These are phyloP conservation scores for Vitis amurensis DNA, from an alignment of 164 flowering plant genomes.

Conservation along the genomic window DNA sequence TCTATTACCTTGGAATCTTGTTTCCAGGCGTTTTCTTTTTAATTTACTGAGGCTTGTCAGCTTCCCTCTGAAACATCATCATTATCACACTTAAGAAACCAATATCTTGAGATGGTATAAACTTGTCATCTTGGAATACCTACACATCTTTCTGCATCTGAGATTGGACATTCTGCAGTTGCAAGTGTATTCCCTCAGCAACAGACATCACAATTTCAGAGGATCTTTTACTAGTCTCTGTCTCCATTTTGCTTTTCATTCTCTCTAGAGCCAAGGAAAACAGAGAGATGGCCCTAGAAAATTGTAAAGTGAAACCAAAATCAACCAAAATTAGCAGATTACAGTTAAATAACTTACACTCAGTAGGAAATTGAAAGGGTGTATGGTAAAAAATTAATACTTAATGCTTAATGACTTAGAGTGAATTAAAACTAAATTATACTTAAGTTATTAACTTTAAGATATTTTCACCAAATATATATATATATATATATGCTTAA, in stretches of 20 bases:
- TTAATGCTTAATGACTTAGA: too few relatives aligned
- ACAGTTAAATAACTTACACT: too few relatives aligned
- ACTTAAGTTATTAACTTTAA: too few relatives aligned
- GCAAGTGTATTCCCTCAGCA: constrained; percentile 48
- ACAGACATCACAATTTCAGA: constrained; percentile 64
- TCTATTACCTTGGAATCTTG: constrained; percentile 63
- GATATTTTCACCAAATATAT: too few relatives aligned
- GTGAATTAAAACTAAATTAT: too few relatives aligned
- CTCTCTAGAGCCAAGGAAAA: constrained; percentile 59
- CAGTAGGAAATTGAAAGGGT: neutral
- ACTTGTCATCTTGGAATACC: constrained; percentile 23
- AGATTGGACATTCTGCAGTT: constrained; percentile 56
- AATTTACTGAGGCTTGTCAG: constrained; percentile 49
- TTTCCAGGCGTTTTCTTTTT: constrained; percentile 69
- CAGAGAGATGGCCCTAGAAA: constrained; percentile 54
- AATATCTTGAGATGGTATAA: constrained; percentile 4
- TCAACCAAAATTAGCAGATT: constrained; percentile 5
- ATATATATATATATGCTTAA: too few relatives aligned
- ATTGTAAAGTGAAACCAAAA: constrained; percentile 12
- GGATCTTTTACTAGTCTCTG: constrained; percentile 51
- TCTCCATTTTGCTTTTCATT: constrained; percentile 56
- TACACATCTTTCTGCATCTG: constrained; percentile 74
- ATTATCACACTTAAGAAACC: constrained; percentile 13
- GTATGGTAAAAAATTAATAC: neutral
- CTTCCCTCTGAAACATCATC: constrained; percentile 56